phyloP scores from a whole-genome alignment of 2,329 filamentous ascomycete species.

The Achaetomium macrosporum region DNA sequence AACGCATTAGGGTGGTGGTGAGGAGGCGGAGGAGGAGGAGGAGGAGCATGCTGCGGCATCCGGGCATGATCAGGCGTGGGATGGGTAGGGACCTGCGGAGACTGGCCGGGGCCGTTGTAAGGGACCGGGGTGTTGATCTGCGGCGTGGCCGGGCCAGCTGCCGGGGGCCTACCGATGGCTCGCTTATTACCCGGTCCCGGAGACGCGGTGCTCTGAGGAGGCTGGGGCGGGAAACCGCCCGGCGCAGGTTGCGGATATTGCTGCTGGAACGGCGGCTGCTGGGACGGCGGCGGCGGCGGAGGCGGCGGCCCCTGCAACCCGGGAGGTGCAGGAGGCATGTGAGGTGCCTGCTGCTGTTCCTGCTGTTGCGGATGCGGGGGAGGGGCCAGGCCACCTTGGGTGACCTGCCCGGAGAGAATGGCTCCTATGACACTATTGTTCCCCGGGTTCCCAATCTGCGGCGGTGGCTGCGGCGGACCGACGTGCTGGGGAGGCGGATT shows the following conservation, averaged over 20 bases:
- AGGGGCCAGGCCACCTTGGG: constrained; percentile 79
- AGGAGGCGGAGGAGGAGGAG: constrained; percentile 41
- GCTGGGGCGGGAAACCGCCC: constrained; percentile 73
- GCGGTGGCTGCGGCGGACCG: constrained; percentile 76
- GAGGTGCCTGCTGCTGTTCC: constrained; percentile 46
- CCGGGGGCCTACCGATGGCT: constrained; percentile 59
- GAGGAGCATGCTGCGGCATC: constrained; percentile 35
- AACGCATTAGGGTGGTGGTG: constrained; percentile 53
- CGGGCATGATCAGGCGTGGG: constrained; percentile 66
- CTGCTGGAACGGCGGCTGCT: constrained; percentile 67
- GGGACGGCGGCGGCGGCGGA: constrained; percentile 55
- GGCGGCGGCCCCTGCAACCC: constrained; percentile 54
- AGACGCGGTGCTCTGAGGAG: constrained; percentile 77
- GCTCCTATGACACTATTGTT: constrained; percentile 82
- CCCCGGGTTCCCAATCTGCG: constrained; percentile 74
- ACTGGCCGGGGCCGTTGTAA: constrained; percentile 75
- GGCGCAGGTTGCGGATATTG: constrained; percentile 55
- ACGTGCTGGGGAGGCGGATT: constrained; percentile 67
- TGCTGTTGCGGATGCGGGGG: constrained; percentile 56
- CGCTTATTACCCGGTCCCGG: constrained; percentile 75
- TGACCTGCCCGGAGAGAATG: constrained; percentile 85
- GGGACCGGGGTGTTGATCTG: constrained; percentile 85
- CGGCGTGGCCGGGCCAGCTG: constrained; percentile 72
- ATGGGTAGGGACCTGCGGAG: constrained; percentile 75
- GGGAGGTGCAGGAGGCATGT: constrained; percentile 71